Conservation (phyloP, 2,329 filamentous ascomycete genomes). For the Claviceps digitariae region DNA sequence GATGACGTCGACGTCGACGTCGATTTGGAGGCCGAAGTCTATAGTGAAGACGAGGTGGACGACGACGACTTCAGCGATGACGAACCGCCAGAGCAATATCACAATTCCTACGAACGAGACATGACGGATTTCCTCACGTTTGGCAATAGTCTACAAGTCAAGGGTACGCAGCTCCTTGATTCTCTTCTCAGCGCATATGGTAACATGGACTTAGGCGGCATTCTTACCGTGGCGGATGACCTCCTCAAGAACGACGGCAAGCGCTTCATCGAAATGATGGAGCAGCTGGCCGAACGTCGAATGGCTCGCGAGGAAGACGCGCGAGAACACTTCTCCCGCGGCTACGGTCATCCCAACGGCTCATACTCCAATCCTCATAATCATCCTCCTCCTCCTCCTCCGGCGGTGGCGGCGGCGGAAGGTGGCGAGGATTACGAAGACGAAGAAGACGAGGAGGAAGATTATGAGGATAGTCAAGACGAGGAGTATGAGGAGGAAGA, state of each 20-base stretch:
- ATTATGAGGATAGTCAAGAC: constrained; percentile 48
- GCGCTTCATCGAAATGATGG: constrained; percentile 99
- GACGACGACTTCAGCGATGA: constrained; percentile 53
- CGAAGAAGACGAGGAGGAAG: constrained; percentile 48
- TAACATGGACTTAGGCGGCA: constrained; percentile 61
- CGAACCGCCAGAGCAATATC: constrained; percentile 54
- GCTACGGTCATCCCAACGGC: constrained; percentile 47
- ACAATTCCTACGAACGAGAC: constrained; percentile 47
- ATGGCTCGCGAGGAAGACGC: constrained; percentile 96
- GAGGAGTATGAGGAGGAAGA: constrained; percentile 71
- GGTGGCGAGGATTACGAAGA: constrained; percentile 58
- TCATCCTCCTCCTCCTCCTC: constrained; percentile 47
- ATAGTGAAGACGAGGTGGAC: constrained; percentile 39
- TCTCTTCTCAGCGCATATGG: constrained; percentile 30
- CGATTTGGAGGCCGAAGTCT: constrained; percentile 39
- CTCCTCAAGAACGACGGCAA: constrained; percentile 97
- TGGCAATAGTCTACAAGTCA: constrained; percentile 91
- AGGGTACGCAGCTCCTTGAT: constrained; percentile 46
- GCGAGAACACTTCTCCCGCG: constrained; percentile 43
- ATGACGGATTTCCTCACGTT: constrained; percentile 91
- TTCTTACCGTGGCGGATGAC: constrained; percentile 96
- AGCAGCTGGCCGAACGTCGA: constrained; percentile 89
- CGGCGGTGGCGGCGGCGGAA: constrained; percentile 25
- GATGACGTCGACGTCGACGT: constrained; percentile 42
- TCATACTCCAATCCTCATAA: constrained; percentile 48